Evolutionary conservation across 371 early-diverging fungal species (phyloP), one percentile per base, ranked within the genome.

Genomic region (Globomyces sp.): DNA sequence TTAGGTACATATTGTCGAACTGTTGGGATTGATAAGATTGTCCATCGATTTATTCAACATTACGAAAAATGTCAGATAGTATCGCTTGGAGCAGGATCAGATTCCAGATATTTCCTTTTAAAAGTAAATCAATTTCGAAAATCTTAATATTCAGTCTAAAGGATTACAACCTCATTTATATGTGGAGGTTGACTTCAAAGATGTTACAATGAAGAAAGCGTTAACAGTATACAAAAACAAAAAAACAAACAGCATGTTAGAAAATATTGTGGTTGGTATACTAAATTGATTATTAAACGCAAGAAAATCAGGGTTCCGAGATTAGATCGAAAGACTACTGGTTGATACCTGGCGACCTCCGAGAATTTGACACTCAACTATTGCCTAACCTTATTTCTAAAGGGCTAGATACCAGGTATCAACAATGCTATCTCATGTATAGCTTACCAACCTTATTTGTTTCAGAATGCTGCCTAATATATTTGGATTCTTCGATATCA

Each of bases 111-210:
- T 63, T 94, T 95, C 71, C 69, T 85, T 36, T 77, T 91, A 57
- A 87, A 89, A 63, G 50, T 34, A 13, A 48, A 39, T 24, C 24
- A 24, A 24, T 24, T 24, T 24, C 24, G 24, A 24, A 24, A 24
- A 24, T 24, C 24, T 24, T 24, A 24, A 24, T 24, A 24, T 24
- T 24, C 24, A 24, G 24, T 24, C 13, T 66, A 8, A 41, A 45
- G 36, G 24, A 43, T 39, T 3, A 51, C 46, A 41, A 2, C 80
- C 77, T 1, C 63, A 68, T 36, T 70, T 75, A 52, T 96, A 90
- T 74, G 89, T 90, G 81, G 98, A 97, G 75, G 79, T 95, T n/a
- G 98, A 97, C 75, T 95, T 93, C 70, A 85, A 89, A 1, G 91
- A 95, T 65, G 85, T 92, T 5, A 92, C 92, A 0, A 72, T 83